Evolutionary conservation across 371 early-diverging fungal species (phyloP), one percentile per base, ranked within the genome.

Genomic region (Actinomucor elegans): DNA sequence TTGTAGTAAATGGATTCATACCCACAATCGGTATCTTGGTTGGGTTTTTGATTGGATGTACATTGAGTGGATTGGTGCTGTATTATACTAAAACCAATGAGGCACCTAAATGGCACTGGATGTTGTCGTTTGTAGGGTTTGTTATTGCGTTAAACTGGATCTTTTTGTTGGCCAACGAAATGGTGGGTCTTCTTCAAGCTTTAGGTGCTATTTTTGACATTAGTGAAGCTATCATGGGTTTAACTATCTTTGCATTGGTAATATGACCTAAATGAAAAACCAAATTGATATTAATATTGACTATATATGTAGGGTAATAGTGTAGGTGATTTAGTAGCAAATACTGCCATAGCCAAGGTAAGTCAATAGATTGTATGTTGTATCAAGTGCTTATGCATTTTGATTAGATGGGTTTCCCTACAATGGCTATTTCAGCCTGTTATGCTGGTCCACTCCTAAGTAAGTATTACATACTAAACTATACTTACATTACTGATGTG

Each of bases 381-480:
- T 23, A 15, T 43, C 5, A 41, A 51, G 11, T 5, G 5, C 32
- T 35, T 36, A 5, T 34, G 4, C 23, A 14, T 12, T 17, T 15
- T 50, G 67, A n/a, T n/a, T n/a, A n/a, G 64, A 86, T 90, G 88
- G 93, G 93, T 7, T 88, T 82, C 48, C 92, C 93, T 10, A 83
- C 80, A 20, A 93, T 93, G 92, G 92, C 90, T 2, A 77, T 93
- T 18, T 83, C 87, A 10, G 93, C 93, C 0, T 92, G 92, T 50
- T 92, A 91, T 68, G 92, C 90, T 7, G 87, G 91, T 6, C 92
- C 92, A 4, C 70, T 92, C 67, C 59, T 92, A 26, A 89, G 85
- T 87, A 81, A 65, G 71, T 34, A 12, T 21, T 48, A 33, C 9
- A 23, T 1, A 18, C 8, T 51, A 17, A 32, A 14, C 5, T 4